Percentiles rank a stretch among this genome's conserved stretches.
These are phyloP conservation scores for Bothia castanella DNA, from an alignment of 1,284 basidiomycete genomes.

Conservation along the genomic window DNA sequence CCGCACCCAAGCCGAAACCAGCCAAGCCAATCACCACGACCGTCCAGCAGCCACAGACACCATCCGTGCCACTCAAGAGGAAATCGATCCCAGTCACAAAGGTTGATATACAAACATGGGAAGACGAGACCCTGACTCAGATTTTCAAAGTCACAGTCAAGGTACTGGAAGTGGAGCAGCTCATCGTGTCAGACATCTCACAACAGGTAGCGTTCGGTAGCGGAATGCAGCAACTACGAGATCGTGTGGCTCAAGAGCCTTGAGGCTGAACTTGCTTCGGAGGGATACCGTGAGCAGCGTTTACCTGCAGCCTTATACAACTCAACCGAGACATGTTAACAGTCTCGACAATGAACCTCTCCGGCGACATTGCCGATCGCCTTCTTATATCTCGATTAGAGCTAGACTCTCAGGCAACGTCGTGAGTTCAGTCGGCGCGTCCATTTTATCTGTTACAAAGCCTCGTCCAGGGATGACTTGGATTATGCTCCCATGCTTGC, in stretches of 20 bases:
- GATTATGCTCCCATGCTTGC: constrained; percentile 77
- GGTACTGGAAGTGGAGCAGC: constrained; percentile 42
- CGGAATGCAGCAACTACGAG: constrained; percentile 67
- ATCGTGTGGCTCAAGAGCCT: constrained; percentile 84
- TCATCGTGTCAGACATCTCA: constrained; percentile 5
- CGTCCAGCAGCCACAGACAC: constrained; percentile 25
- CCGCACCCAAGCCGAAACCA: constrained; percentile 31
- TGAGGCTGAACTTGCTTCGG: constrained; percentile 66
- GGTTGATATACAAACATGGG: constrained; percentile 66
- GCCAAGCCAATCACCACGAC: constrained; percentile 23
- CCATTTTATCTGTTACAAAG: background rate
- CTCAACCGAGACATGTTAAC: constrained; percentile 13
- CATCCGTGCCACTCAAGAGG: constrained; percentile 42
- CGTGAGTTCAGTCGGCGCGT: constrained; percentile 45
- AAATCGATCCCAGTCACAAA: constrained; percentile 41
- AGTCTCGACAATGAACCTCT: constrained; percentile 40
- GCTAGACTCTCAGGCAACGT: constrained; percentile 70
- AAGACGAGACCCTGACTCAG: constrained; percentile 60
- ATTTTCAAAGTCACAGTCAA: constrained; percentile 80
- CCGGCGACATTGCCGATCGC: constrained; percentile 65
- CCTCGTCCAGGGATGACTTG: constrained; percentile 63
- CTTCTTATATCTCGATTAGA: constrained; percentile 87
- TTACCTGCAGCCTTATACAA: background rate
- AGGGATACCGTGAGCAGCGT: constrained; percentile 53
- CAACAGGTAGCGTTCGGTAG: constrained; percentile 55